Evolutionary conservation across 2,329 filamentous ascomycete genomes (phyloP).

Genomic region (Tolypocladium paradoxum): DNA sequence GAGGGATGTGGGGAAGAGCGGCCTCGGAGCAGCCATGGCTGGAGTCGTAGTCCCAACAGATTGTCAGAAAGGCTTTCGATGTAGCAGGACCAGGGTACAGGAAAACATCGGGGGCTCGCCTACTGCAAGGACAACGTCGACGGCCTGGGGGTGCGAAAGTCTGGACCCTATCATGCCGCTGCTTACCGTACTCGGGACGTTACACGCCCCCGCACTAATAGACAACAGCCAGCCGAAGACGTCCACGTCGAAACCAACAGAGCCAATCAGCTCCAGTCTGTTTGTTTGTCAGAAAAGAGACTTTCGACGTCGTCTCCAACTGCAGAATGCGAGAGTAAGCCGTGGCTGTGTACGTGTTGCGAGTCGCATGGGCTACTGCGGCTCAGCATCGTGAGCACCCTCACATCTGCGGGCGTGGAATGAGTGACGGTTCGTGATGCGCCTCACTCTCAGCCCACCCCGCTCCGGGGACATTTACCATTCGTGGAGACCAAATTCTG

Average conservation of each 20-base stretch:
- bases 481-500: not conserved
- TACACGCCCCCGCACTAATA: not conserved
- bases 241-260: not conserved
- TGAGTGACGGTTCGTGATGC: not conserved
- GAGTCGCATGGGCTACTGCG: not conserved
- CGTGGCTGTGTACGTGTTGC: not conserved
- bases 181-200: not conserved
- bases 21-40: slow-evolving; percentile 6
- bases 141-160: not conserved
- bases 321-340: not conserved
- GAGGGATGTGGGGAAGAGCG: slow-evolving; percentile 54
- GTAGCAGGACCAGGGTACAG: not conserved
- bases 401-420: not conserved
- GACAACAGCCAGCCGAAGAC: not conserved
- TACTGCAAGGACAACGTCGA: not conserved
- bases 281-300: not conserved
- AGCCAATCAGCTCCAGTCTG: not conserved
- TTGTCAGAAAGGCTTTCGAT: not conserved
- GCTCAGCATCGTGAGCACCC: not conserved
- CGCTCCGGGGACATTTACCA: not conserved
- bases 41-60: not conserved
- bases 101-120: not conserved
- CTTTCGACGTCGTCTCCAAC: not conserved
- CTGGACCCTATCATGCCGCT: not conserved
- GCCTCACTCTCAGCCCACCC: not conserved